Evolutionary conservation across 805 yeast genomes (phyloP).

Genomic region (Candida methanosorbosa): DNA sequence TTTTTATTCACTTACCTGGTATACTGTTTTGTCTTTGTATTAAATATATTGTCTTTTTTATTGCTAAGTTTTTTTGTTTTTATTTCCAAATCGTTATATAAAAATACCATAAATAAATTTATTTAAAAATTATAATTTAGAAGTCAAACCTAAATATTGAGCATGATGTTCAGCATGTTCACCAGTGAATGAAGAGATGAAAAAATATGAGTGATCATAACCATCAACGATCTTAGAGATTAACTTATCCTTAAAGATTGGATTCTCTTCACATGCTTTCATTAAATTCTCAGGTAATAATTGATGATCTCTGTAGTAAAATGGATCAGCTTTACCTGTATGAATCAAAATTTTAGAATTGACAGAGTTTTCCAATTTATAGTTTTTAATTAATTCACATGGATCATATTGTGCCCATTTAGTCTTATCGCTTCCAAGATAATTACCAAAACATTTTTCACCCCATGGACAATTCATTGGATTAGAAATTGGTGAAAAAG

Average conservation of each 20-base stretch:
- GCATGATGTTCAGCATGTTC: conserved; percentile 88
- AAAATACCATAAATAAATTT: background rate
- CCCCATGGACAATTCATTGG: conserved; percentile 86
- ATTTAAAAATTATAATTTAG: conserved; percentile 10
- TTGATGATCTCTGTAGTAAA: conserved; percentile 43
- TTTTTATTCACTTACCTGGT: too few relatives aligned
- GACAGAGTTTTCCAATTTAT: conserved; percentile 31
- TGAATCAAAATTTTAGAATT: conserved; percentile 61
- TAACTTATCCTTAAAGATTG: conserved; percentile 48
- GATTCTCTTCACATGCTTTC: conserved; percentile 47
- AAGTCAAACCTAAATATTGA: conserved; percentile 29
- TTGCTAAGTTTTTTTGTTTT: background rate
- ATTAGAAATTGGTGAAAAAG: conserved; percentile 85
- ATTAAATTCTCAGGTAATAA: conserved; percentile 69
- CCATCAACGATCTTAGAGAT: conserved; percentile 62
- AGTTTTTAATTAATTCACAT: conserved; percentile 55
- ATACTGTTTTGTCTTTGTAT: background rate
- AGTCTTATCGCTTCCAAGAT: conserved; percentile 55
- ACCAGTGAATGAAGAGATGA: conserved; percentile 68
- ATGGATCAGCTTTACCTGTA: conserved; percentile 73
- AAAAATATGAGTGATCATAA: conserved; percentile 87
- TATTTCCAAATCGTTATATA: background rate
- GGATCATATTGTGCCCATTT: conserved; percentile 81
- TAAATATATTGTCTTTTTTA: too few relatives aligned
- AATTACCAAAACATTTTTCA: conserved; percentile 68